phyloP scores from a whole-genome alignment of 345 rosid species.

The Camelina neglecta region DNA sequence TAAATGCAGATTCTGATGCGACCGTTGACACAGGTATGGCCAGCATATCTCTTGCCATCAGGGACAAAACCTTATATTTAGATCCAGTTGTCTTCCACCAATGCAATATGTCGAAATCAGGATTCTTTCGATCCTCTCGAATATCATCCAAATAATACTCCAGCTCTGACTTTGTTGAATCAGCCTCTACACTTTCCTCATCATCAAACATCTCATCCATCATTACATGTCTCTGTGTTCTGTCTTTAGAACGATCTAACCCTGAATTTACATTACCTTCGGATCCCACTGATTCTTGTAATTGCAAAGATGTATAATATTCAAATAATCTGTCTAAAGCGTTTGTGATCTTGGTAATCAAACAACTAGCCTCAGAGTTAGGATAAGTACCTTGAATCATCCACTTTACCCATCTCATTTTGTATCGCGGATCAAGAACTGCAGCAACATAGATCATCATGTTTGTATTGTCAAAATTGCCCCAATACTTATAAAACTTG shows the following conservation, averaged over 20 bases:
- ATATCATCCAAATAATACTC: neutral
- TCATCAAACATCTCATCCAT: slow-evolving; percentile 3
- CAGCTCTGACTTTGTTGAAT: slow-evolving; percentile 1
- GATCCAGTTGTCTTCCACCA: slow-evolving; percentile 3
- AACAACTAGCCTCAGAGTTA: too few relatives aligned
- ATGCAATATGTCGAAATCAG: neutral
- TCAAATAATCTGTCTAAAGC: too few relatives aligned
- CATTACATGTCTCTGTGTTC: neutral
- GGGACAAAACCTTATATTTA: slow-evolving; percentile 12
- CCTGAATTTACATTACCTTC: neutral
- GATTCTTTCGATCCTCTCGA: neutral
- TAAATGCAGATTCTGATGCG: slow-evolving; percentile 26
- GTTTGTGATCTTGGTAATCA: too few relatives aligned
- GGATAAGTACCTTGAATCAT: too few relatives aligned
- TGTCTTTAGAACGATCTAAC: neutral
- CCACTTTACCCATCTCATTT: too few relatives aligned
- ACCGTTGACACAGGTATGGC: slow-evolving; percentile 25
- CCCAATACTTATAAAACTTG: too few relatives aligned
- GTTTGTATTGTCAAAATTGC: too few relatives aligned
- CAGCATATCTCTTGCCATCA: slow-evolving; percentile 28
- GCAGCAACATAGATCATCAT: too few relatives aligned
- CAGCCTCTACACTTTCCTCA: neutral
- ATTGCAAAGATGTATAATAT: too few relatives aligned
- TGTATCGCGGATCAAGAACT: too few relatives aligned
- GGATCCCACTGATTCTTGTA: too few relatives aligned